Evolutionary conservation across 2,329 filamentous ascomycete species (phyloP).

Genomic region (Aspergillus hiratsukae): DNA sequence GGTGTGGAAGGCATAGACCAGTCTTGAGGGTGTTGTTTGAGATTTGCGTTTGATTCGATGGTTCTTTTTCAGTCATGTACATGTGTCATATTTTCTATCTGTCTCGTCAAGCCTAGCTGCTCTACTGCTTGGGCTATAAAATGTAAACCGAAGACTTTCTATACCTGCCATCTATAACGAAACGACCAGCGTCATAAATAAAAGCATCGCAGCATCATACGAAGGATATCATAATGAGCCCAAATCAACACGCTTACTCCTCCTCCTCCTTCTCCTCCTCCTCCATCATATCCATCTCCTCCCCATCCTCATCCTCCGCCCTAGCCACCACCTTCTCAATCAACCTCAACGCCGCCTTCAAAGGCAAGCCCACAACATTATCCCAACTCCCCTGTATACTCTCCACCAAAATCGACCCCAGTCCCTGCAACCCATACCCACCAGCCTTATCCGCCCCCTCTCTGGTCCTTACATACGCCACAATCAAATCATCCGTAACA

Average conservation of each 20-base stretch:
- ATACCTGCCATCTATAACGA: background rate
- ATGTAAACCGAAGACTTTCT: background rate
- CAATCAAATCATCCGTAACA: conserved; percentile 75
- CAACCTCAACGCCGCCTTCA: conserved; percentile 70
- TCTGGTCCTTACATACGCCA: conserved; percentile 63
- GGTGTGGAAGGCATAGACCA: conserved; percentile 70
- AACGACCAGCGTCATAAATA: conserved; percentile 1
- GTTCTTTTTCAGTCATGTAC: conserved; percentile 30
- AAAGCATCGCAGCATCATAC: too few species aligned
- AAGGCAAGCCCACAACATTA: conserved; percentile 88
- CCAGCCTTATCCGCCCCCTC: conserved; percentile 96
- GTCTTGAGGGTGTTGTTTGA: conserved; percentile 22
- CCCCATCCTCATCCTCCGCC: conserved; percentile 60
- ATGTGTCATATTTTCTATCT: conserved; percentile 21
- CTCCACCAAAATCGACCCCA: conserved; percentile 81
- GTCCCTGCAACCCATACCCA: conserved; percentile 88
- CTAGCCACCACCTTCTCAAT: conserved; percentile 84
- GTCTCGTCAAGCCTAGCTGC: conserved; percentile 9
- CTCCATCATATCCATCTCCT: conserved; percentile 33
- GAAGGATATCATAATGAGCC: background rate
- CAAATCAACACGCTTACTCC: conserved; percentile 7
- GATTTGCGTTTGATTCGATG: conserved; percentile 20
- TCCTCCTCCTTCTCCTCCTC: conserved; percentile 37
- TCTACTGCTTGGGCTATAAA: conserved; percentile 19
- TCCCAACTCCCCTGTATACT: conserved; percentile 85